Percentiles rank a stretch among this genome's conserved stretches.
Conservation (phyloP, 768 basidiomycete species). For the Leucosporidium yakuticum region DNA sequence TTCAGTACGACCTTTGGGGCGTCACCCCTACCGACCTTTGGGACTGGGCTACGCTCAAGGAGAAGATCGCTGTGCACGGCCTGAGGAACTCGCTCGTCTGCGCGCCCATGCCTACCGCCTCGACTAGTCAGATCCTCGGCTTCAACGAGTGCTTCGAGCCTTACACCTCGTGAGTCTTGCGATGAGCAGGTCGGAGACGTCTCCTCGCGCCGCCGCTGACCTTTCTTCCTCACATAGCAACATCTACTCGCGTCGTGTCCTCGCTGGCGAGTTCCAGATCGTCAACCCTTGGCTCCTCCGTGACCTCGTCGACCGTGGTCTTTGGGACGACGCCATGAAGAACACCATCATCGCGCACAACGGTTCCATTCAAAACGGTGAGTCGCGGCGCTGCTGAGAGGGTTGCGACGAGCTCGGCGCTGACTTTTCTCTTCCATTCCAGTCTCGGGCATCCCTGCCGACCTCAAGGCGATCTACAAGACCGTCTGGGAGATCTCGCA, state of each 20-base stretch:
- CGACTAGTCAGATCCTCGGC: conserved; percentile 95
- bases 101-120: conserved; percentile 99
- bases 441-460: conserved; percentile 78
- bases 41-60: conserved; percentile 89
- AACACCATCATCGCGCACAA: conserved; percentile 98
- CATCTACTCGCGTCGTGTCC: conserved; percentile 96
- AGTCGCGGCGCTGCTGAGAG: neutral
- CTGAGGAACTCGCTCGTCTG: conserved; percentile 82
- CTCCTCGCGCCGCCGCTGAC: no score
- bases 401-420: neutral
- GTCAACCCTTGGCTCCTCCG: conserved; percentile 99
- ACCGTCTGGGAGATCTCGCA: conserved; percentile 99
- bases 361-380: conserved; percentile 48
- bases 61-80: conserved; percentile 71
- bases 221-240: conserved; percentile 55
- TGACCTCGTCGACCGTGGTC: conserved; percentile 86
- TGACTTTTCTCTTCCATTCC: conserved; percentile 52
- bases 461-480: conserved; percentile 97
- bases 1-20: conserved; percentile 95
- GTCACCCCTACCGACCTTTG: conserved; percentile 80
- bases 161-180: conserved; percentile 69
- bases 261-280: conserved; percentile 99
- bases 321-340: conserved; percentile 99
- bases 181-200: no score
- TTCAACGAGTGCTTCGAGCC: conserved; percentile 99